Evolutionary conservation across 148 eudicot species (phyloP), one percentile per base, ranked within the genome.

Genomic region (Nepenthes gracilis): DNA sequence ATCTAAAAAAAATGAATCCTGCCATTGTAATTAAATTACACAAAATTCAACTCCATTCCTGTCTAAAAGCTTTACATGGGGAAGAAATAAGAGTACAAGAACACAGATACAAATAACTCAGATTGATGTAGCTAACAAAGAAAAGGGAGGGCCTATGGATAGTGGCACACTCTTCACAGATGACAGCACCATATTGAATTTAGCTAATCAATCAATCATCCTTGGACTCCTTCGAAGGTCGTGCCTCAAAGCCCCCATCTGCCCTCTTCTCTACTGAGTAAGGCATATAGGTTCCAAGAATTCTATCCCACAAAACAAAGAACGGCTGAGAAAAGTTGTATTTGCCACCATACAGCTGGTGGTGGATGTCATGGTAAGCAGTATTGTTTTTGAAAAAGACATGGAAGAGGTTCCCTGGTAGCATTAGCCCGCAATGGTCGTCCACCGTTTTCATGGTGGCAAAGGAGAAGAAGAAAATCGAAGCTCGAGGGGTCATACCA

Each of bases 391-490:
- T 54, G 36, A 71, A 71, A 12, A 71, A 70, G 43, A 70, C 33
- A 54, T 63, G 66, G 36, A 63, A 53, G 12, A 33, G 47, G 49
- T 63, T 63, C 49, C 66, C 34, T 7, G 66, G 66, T 13, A 63
- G 66, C 66, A 63, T 63, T 37, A 63, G 58, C n/a, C 66, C 66
- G 15, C 66, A 63, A 52, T 63, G 66, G 23, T 63, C 66, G 35
- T 63, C 66, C 58, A 63, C 66, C 7, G 66, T 63, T 57, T 74
- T 74, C 12, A 74, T 64, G 66, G 77, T 74, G 43, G 77, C 77
- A 64, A 74, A 74, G 36, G 77, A 68, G 64, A 74, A 74, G 60
- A 74, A 74, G 70, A 69, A 74, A 59, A 74, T 69, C 43, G 78
- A 74, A 12, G 64, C 36, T 47, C 78, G 78, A 60, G 78, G 78